Evolutionary conservation across 2,329 filamentous ascomycete species (phyloP), one percentile per base, ranked within the genome.

Genomic region (Calonectria henricotiae): DNA sequence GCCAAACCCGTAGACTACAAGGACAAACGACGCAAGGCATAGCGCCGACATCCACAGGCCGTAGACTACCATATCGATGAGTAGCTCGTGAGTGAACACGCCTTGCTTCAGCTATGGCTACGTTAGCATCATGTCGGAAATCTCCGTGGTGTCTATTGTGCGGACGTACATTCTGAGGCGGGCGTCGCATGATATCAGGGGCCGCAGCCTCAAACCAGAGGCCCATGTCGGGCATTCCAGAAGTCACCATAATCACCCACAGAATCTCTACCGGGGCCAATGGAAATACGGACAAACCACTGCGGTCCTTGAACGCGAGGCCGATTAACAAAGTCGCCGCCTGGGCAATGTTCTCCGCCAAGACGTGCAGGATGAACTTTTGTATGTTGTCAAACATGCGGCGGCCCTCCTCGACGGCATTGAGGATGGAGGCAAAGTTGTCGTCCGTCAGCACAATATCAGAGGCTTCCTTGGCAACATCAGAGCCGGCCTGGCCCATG

Each of bases 191-290:
- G 69, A 94, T 90, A 78, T 94, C 91, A 0, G 91, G 88, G 0
- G 90, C 89, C 0, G 92, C 91, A 65, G 88, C 83, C 80, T 94
- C 92, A 81, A 93, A 91, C 2, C 92, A 92, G 3, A 94, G 86
- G 70, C 92, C 92, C 90, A 94, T 93, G 72, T 93, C 92, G 4
- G 92, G 92, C 77, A 94, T 86, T 60, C 89, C 90, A 37, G 91
- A 93, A 0, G 92, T 94, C 66, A 94, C 87, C 92, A 94, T 94
- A 76, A 94, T 94, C 71, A 94, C 91, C 92, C 92, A 94, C 47
- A 94, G 85, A 72, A 94, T 93, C 74, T 94, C 89, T n/a, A 94
- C 90, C 0, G 92, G 92, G 0, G 91, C 86, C 15, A 94, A 85
- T 0, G 92, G 92, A 77, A 94, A 94, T 5, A 94, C 91, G 0